Conservation (phyloP, 805 yeast genomes). For the Candida methanosorbosa region DNA sequence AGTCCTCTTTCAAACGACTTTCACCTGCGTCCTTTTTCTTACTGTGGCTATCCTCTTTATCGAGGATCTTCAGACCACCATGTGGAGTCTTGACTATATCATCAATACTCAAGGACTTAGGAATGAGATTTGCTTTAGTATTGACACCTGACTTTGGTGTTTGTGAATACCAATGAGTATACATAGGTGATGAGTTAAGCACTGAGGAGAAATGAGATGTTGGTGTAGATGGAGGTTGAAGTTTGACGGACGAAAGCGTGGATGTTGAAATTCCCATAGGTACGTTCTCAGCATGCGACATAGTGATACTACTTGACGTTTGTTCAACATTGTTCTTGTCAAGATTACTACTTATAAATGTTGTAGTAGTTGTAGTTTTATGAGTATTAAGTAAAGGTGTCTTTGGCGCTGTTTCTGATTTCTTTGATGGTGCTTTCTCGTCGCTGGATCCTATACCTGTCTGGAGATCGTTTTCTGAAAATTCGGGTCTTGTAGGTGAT, state of each 20-base stretch:
- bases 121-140: conserved; percentile 7
- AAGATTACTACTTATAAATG: neutral
- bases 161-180: conserved; percentile 22
- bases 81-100: conserved; percentile 12
- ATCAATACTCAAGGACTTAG: conserved; percentile 15
- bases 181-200: conserved; percentile 26
- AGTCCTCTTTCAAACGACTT: neutral
- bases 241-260: too few relatives aligned
- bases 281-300: too few relatives aligned
- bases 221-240: conserved; percentile 17
- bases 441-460: too few relatives aligned
- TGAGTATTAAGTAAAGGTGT: too few relatives aligned
- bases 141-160: conserved; percentile 8
- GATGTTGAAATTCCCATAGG: too few relatives aligned
- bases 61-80: conserved; percentile 5
- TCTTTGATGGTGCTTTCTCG: too few relatives aligned
- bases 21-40: neutral
- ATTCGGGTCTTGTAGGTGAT: too few relatives aligned
- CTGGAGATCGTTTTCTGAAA: too few relatives aligned
- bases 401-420: too few relatives aligned
- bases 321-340: too few relatives aligned
- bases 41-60: conserved; percentile 5
- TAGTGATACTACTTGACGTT: too few relatives aligned
- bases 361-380: neutral
- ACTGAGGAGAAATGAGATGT: conserved; percentile 23